Conservation (phyloP, 2,329 filamentous ascomycete genomes). For the Trichophyton simii region DNA sequence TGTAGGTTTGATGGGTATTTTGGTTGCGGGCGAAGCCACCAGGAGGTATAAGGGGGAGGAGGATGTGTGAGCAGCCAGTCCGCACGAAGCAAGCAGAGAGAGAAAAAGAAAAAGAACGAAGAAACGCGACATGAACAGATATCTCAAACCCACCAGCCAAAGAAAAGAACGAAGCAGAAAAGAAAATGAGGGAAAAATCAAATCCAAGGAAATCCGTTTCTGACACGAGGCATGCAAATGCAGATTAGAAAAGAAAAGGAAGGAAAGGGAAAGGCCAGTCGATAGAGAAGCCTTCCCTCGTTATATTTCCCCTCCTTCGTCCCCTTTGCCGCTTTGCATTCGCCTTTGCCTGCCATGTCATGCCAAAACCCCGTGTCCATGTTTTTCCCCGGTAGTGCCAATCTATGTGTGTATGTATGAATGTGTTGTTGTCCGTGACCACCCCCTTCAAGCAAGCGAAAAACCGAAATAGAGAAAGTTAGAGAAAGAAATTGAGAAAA, state of each 20-base stretch:
- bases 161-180: constrained; percentile 3
- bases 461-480: constrained; percentile 10
- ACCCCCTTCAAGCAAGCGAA: constrained; percentile 10
- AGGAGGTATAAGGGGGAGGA: not conserved
- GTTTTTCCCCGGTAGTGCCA: constrained; percentile 22
- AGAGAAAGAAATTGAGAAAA: constrained; percentile 25
- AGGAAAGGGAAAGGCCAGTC: too few species aligned
- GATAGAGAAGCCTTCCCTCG: not conserved
- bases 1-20: not conserved
- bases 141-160: not conserved
- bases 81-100: not conserved
- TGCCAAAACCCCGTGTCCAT: not conserved
- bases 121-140: not conserved
- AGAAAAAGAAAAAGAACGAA: not conserved
- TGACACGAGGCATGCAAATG: constrained; percentile 9
- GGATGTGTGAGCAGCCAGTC: not conserved
- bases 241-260: constrained; percentile 15
- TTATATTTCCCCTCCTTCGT: too few species aligned
- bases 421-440: constrained; percentile 17
- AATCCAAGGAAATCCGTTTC: constrained; percentile 15
- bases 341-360: constrained; percentile 24
- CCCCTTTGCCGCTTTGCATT: constrained; percentile 16
- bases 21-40: not conserved
- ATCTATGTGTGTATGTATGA: constrained; percentile 15
- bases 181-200: constrained; percentile 13